Conservation (phyloP, 805 yeast species). For the Ogataea dorogensis region DNA sequence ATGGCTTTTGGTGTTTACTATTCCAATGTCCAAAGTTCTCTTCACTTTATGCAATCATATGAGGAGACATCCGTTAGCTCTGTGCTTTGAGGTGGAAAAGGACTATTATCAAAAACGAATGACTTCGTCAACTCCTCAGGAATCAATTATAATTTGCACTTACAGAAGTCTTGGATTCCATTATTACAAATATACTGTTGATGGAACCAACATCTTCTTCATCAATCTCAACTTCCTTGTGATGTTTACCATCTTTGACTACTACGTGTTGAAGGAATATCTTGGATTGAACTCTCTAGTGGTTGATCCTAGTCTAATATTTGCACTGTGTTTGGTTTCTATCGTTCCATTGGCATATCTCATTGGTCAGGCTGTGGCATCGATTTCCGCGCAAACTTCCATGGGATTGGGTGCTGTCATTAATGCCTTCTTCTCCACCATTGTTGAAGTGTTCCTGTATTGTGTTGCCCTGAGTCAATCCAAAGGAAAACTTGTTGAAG, state of each 20-base stretch:
- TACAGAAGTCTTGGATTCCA: slow-evolving; percentile 90
- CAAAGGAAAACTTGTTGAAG: slow-evolving; percentile 90
- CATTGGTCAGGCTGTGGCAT: slow-evolving; percentile 99
- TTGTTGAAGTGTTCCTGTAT: slow-evolving; percentile 89
- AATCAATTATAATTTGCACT: slow-evolving; percentile 76
- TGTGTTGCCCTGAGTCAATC: slow-evolving; percentile 85
- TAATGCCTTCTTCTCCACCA: slow-evolving; percentile 94
- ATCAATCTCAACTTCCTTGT: slow-evolving; percentile 81
- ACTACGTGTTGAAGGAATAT: slow-evolving; percentile 55
- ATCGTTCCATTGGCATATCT: slow-evolving; percentile 94
- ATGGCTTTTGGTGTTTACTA: slow-evolving; percentile 85
- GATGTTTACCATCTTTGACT: slow-evolving; percentile 77
- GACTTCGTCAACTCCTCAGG: slow-evolving; percentile 41
- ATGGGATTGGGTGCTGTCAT: slow-evolving; percentile 99
- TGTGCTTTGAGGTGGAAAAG: slow-evolving; percentile 67
- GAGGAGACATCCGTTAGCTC: slow-evolving; percentile 86
- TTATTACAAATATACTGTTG: slow-evolving; percentile 94
- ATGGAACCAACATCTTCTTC: slow-evolving; percentile 91
- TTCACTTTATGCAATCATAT: slow-evolving; percentile 69
- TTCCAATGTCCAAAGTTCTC: slow-evolving; percentile 88
- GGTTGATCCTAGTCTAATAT: slow-evolving; percentile 65
- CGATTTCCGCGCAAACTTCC: slow-evolving; percentile 95
- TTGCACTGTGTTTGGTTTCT: slow-evolving; percentile 73
- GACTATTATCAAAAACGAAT: slow-evolving; percentile 40
- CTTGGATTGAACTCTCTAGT: slow-evolving; percentile 39